These are phyloP conservation scores for Herpetomonas samuelpessoai DNA, from an alignment of 208 protist genomes.

Conservation along the genomic window DNA sequence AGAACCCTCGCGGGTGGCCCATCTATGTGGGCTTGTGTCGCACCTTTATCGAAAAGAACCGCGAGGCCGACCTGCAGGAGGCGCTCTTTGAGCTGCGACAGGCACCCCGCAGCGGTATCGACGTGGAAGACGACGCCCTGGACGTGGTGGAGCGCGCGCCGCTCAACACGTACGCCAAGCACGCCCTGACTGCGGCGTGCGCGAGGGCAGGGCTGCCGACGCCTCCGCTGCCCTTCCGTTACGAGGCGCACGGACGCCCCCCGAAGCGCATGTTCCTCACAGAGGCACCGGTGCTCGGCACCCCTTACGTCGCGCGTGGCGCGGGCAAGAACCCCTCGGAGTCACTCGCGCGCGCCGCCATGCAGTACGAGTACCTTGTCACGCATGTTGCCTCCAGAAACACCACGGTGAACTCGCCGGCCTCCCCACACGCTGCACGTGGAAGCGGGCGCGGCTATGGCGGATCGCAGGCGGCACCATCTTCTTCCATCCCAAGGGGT, in stretches of 20 bases:
- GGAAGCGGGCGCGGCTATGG: too few species aligned
- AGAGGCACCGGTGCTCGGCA: constrained; percentile 47
- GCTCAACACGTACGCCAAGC: constrained; percentile 24
- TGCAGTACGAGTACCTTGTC: constrained; percentile 78
- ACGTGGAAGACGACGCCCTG: constrained; percentile 26
- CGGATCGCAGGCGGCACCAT: too few species aligned
- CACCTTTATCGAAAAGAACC: constrained; percentile 11
- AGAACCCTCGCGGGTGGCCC: constrained; percentile 8
- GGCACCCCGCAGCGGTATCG: constrained; percentile 20
- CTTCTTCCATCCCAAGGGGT: too few species aligned
- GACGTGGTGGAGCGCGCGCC: constrained; percentile 25
- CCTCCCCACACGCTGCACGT: too few species aligned
- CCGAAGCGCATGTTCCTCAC: constrained; percentile 41
- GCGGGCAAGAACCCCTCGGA: constrained; percentile 24
- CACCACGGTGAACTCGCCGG: constrained; percentile 5
- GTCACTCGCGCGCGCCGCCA: constrained; percentile 47
- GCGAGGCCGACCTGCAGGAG: constrained; percentile 7
- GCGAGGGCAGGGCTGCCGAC: constrained; percentile 35
- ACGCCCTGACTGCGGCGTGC: constrained; percentile 31
- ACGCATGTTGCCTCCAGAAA: constrained; percentile 16
- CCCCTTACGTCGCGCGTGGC: constrained; percentile 68
- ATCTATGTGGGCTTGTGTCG: constrained; percentile 23
- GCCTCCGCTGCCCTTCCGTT: constrained; percentile 37
- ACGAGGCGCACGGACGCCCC: constrained; percentile 24
- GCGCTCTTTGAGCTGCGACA: constrained; percentile 13